These are phyloP conservation scores for Thalassiosira mediterranea DNA, from an alignment of 352 stramenopile species.

Conservation along the genomic window DNA sequence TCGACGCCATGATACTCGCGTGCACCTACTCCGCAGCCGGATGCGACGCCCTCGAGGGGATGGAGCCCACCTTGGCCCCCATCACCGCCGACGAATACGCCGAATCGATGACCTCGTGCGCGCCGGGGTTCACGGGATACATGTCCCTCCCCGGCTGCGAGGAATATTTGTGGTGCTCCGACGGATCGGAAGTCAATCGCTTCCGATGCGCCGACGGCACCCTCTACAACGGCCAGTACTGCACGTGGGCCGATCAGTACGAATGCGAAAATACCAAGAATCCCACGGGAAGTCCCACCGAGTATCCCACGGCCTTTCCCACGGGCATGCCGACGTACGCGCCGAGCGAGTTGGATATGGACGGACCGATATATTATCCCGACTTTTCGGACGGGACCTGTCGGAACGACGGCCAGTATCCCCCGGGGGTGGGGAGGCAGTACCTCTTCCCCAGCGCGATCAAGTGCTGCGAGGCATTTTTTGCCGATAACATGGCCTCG, in stretches of 20 bases:
- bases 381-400: slow-evolving; percentile 24
- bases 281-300: neutral
- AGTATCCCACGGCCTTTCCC: slow-evolving; percentile 1
- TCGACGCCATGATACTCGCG: slow-evolving; percentile 24
- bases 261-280: slow-evolving; percentile 11
- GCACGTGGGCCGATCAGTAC: slow-evolving; percentile 16
- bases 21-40: slow-evolving; percentile 11
- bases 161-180: slow-evolving; percentile 20
- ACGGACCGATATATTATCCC: slow-evolving; percentile 26
- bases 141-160: slow-evolving; percentile 8
- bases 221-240: slow-evolving; percentile 27
- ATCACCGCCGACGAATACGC: neutral
- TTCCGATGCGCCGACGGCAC: slow-evolving; percentile 20
- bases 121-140: slow-evolving; percentile 10
- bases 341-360: slow-evolving; percentile 15
- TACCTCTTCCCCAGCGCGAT: slow-evolving; percentile 10
- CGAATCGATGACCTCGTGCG: slow-evolving; percentile 5
- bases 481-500: neutral
- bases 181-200: neutral
- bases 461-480: slow-evolving; percentile 15
- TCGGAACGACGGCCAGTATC: slow-evolving; percentile 23
- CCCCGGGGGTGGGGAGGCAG: neutral
- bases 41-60: neutral
- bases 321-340: slow-evolving; percentile 11
- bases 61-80: slow-evolving; percentile 1